phyloP scores from a whole-genome alignment of 176 grass and related monocot genomes.

The Saccharum officinarum region DNA sequence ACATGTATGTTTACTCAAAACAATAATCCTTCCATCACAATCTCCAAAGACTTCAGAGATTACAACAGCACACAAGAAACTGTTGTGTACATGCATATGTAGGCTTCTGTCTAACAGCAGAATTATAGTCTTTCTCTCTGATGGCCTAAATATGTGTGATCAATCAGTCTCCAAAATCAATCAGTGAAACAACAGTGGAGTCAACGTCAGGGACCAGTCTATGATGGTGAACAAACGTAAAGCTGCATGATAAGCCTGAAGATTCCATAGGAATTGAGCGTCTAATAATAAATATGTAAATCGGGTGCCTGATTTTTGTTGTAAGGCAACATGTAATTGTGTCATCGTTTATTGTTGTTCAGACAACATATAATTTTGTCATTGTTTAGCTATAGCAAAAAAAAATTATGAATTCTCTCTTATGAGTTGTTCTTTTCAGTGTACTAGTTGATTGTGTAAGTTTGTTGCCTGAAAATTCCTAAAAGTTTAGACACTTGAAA shows the following conservation, averaged over 20 bases:
- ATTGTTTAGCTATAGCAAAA: no score
- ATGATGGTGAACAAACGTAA: slow-evolving; percentile 29
- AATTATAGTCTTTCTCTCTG: background rate
- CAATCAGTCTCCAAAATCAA: slow-evolving; percentile 21
- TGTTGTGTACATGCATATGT: background rate
- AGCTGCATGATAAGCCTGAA: slow-evolving; percentile 36
- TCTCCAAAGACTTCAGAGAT: background rate
- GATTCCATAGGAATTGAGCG: slow-evolving; percentile 23
- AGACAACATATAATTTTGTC: no score
- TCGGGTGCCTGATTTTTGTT: no score
- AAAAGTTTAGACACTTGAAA: no score
- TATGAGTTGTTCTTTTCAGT: no score
- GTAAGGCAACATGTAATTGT: no score
- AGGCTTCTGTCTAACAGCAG: background rate
- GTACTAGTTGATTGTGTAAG: no score
- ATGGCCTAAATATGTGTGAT: slow-evolving; percentile 13
- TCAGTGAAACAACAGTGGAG: slow-evolving; percentile 9
- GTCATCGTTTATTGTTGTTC: no score
- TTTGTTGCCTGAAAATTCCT: no score
- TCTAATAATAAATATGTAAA: background rate
- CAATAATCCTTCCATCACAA: background rate
- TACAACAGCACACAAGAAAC: background rate
- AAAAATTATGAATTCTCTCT: no score
- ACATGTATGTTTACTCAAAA: background rate
- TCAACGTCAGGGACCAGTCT: slow-evolving; percentile 33